Evolutionary conservation across 2,329 filamentous ascomycete genomes (phyloP).

Genomic region (Aspergillus quadrilineatus): DNA sequence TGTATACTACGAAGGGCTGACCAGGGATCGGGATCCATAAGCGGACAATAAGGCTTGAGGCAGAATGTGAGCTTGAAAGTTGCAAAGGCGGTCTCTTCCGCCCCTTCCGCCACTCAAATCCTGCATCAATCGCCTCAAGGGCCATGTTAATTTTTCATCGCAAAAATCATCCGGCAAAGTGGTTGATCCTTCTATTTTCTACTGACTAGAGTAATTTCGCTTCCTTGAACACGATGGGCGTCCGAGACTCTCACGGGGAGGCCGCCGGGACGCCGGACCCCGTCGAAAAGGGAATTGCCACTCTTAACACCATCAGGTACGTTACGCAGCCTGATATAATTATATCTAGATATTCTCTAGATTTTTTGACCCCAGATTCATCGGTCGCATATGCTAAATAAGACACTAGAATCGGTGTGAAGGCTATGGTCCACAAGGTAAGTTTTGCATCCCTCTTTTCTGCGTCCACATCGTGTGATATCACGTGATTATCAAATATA

Average conservation of each 20-base stretch:
- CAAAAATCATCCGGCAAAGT: conserved; percentile 6
- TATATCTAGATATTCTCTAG: not conserved
- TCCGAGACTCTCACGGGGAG: conserved; percentile 48
- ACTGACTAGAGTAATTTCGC: not conserved
- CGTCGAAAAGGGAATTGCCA: conserved; percentile 76
- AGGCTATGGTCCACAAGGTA: conserved; percentile 69
- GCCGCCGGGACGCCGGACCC: conserved; percentile 57
- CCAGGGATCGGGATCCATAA: conserved; percentile 17
- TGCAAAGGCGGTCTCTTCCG: conserved; percentile 24
- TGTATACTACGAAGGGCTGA: not conserved
- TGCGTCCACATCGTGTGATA: conserved; percentile 18
- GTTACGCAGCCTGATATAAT: conserved; percentile 31
- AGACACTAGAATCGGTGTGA: conserved; percentile 61
- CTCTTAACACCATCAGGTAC: conserved; percentile 76
- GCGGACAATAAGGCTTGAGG: conserved; percentile 10
- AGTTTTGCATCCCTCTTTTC: conserved; percentile 27
- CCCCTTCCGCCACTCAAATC: conserved; percentile 13
- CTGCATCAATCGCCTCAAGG: conserved; percentile 17
- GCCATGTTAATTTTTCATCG: conserved; percentile 16
- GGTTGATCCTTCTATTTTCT: conserved; percentile 11
- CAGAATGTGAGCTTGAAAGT: not conserved
- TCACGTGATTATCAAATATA: conserved; percentile 33
- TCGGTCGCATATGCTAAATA: conserved; percentile 38
- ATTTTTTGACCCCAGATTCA: conserved; percentile 23
- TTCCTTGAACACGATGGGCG: conserved; percentile 49